Conservation (phyloP, 352 stramenopile genomes). For the Phytopythium kandeliae region DNA sequence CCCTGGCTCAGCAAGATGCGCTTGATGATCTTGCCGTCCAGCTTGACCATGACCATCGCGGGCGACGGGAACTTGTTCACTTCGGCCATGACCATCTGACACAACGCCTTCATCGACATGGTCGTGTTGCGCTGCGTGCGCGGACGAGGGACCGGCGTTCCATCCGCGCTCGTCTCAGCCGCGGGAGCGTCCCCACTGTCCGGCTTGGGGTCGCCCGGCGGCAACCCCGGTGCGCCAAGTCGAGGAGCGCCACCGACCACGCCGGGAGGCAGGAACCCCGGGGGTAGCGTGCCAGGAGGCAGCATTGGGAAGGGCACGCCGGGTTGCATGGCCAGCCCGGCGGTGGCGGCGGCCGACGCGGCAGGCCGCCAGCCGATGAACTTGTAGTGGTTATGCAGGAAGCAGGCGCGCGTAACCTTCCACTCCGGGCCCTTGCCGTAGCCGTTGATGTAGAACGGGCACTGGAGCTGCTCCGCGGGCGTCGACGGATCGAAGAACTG, state of each 20-base stretch:
- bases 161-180: background rate
- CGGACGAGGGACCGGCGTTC: background rate
- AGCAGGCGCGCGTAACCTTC: conserved; percentile 75
- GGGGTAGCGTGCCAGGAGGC: background rate
- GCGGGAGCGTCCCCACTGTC: background rate
- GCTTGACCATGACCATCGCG: conserved; percentile 50
- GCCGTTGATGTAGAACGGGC: conserved; percentile 79
- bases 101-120: conserved; percentile 72
- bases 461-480: conserved; percentile 41
- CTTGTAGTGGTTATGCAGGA: conserved; percentile 84
- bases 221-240: too few species aligned
- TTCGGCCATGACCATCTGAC: conserved; percentile 67
- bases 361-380: conserved; percentile 58
- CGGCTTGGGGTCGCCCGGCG: too few species aligned
- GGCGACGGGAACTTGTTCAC: conserved; percentile 55
- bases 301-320: background rate
- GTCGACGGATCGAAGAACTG: conserved; percentile 67
- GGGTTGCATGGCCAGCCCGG: background rate
- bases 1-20: conserved; percentile 60
- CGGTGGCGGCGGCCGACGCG: background rate
- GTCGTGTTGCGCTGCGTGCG: conserved; percentile 70
- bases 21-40: conserved; percentile 74
- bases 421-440: conserved; percentile 56
- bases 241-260: too few species aligned
- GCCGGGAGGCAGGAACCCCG: background rate